Conservation (phyloP, 108 stramenopile species). For the Pelagomonas calceolata region DNA sequence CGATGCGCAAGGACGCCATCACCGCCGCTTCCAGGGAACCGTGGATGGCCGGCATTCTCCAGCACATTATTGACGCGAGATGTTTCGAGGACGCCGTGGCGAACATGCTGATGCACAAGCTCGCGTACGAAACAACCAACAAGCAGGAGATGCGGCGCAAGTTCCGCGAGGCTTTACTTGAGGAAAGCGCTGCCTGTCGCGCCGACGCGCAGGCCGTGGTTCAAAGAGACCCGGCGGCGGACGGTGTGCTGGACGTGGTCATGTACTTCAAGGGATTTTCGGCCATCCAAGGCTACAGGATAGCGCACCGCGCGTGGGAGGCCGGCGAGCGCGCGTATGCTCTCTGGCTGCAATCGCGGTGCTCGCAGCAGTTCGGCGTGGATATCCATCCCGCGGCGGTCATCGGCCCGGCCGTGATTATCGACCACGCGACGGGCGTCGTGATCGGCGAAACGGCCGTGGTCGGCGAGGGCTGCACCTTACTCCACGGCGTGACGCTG, state of each 20-base stretch:
- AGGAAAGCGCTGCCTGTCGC: conserved; percentile 12
- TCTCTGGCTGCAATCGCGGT: conserved; percentile 63
- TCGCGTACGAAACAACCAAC: too few species aligned
- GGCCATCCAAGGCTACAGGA: conserved; percentile 31
- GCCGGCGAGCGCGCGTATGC: conserved; percentile 30
- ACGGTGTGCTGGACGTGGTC: conserved; percentile 47
- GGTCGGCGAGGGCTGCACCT: conserved; percentile 42
- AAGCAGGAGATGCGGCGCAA: too few species aligned
- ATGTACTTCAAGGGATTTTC: conserved; percentile 55
- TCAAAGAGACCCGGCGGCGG: conserved; percentile 54
- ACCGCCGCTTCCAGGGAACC: too few species aligned
- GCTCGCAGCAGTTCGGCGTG: conserved; percentile 60
- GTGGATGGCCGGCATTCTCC: too few species aligned
- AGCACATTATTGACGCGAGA: too few species aligned
- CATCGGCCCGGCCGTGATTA: conserved; percentile 42
- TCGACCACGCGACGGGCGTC: conserved; percentile 53
- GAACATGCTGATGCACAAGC: too few species aligned
- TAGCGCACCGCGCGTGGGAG: conserved; percentile 36
- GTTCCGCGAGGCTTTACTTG: too few species aligned
- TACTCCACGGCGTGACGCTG: conserved; percentile 50
- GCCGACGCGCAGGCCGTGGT: conserved; percentile 46
- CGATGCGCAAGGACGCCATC: too few species aligned
- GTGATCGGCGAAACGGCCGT: conserved; percentile 55
- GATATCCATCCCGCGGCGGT: conserved; percentile 57
- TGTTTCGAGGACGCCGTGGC: too few species aligned